A percentile compares a stretch with the other conserved stretches of the same genome.
phyloP scores from a whole-genome alignment of 2,329 filamentous ascomycete genomes.

The Colletotrichum tropicicola region DNA sequence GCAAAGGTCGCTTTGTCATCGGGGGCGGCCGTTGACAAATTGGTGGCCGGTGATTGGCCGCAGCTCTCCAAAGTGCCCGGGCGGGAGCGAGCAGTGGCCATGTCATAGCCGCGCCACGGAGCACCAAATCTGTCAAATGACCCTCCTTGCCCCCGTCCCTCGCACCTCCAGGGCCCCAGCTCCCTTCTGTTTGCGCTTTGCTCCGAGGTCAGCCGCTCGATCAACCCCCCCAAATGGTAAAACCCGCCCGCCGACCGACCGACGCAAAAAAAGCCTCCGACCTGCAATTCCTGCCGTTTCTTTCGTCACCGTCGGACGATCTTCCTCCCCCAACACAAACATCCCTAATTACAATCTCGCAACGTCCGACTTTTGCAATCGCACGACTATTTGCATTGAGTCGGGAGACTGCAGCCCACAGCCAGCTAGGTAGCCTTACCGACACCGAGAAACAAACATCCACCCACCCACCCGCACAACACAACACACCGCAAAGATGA shows the following conservation, averaged over 20 bases:
- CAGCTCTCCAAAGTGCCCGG: too few species aligned
- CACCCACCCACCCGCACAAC: background rate
- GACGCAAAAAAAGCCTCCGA: constrained; percentile 9
- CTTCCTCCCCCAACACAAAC: background rate
- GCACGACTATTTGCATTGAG: background rate
- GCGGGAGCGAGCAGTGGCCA: constrained; percentile 1
- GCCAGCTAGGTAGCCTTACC: too few species aligned
- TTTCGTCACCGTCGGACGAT: constrained; percentile 6
- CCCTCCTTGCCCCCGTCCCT: too few species aligned
- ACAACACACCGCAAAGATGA: constrained; percentile 7
- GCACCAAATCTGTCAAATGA: constrained; percentile 21
- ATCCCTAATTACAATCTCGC: background rate
- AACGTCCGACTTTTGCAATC: background rate
- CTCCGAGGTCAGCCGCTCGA: constrained; percentile 12
- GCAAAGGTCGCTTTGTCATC: constrained; percentile 22
- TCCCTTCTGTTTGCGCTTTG: constrained; percentile 2
- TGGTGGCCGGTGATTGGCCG: constrained; percentile 13
- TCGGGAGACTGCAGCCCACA: background rate
- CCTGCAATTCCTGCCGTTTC: constrained; percentile 9
- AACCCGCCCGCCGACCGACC: background rate
- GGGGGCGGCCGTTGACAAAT: constrained; percentile 18
- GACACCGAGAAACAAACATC: background rate
- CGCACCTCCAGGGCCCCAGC: constrained; percentile 17
- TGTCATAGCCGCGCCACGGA: constrained; percentile 31
- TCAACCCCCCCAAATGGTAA: background rate